Conservation (phyloP, 2,329 filamentous ascomycete species). For the Dendryphion nanum region DNA sequence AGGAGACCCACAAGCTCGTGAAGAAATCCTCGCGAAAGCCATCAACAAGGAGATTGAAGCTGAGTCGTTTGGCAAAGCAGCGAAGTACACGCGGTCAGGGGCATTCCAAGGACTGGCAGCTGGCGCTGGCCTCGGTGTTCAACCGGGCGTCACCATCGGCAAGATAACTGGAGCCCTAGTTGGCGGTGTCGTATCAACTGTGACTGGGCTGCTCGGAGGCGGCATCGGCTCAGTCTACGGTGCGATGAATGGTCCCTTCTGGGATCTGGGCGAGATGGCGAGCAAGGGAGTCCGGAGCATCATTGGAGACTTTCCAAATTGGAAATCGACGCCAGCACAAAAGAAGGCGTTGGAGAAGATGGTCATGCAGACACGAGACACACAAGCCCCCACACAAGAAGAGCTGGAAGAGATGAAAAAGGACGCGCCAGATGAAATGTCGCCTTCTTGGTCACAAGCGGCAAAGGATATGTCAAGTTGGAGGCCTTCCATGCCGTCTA, state of each 20-base stretch:
- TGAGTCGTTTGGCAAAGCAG: constrained; percentile 23
- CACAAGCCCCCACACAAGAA: neutral
- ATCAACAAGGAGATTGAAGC: constrained; percentile 20
- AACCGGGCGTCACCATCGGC: constrained; percentile 17
- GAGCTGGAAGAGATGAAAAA: neutral
- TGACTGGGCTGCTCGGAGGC: neutral
- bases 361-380: neutral
- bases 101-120: constrained; percentile 23
- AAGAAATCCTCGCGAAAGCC: constrained; percentile 21
- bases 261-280: constrained; percentile 1
- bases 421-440: neutral
- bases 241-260: constrained; percentile 1
- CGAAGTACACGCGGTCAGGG: constrained; percentile 21
- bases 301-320: neutral
- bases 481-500: neutral
- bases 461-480: neutral
- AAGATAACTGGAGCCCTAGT: constrained; percentile 19
- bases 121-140: constrained; percentile 19
- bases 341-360: constrained; percentile 1
- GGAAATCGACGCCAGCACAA: neutral
- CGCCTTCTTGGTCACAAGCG: neutral
- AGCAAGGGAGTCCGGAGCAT: neutral
- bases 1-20: constrained; percentile 15
- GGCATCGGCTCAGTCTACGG: neutral
- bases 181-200: constrained; percentile 6